Base-by-base conservation (phyloP, 257 asterid genomes). In the Solanum gandarillasii region DNA sequence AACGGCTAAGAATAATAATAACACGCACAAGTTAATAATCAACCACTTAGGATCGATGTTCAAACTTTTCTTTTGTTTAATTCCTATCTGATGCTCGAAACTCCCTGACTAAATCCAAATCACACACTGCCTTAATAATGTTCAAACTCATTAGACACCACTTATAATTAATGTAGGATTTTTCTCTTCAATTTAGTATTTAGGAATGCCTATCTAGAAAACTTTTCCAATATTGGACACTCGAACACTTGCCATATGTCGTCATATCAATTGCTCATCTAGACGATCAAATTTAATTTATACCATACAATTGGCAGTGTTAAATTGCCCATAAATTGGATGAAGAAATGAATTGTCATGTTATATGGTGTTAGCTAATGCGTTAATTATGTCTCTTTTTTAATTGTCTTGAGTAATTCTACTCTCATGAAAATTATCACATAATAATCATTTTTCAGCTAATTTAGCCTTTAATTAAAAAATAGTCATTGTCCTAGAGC, bases 51-150 rank as follows among this genome's bases (percentile, higher is more conserved):
- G 35, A 43, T 43, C 52, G 6, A 41, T 25, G 36, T 78, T 25
- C 35, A 27, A 41, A 41, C n/a, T 1, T 6, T 18, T 52, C 9
- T 1, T 18, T 52, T 52, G 21, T 52, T 52, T 6, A 52, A 16
- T 52, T 52, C 9, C 23, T 16, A 43, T 2, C 2, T 0, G 18
- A 12, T 43, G 1, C 2, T 0, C 4, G 3, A 6, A 16, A 52
- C 4, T 52, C 4, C 1, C 0, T 7, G 4, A 52, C 4, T 55
- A 55, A 16, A 18, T 55, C 1, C 2, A 1, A 2, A 18, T 52
- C 4, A 1, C 60, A 48, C 60, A 0, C 60, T 14, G 0, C 1
- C 52, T 43, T 43, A 16, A 46, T 46, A 13, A 48, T 16, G 7
- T 48, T 48, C 62, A 2, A 52, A 16, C 35, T 78, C n/a, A 41